phyloP scores from a whole-genome alignment of 768 basidiomycete genomes.

The Russula foetens region DNA sequence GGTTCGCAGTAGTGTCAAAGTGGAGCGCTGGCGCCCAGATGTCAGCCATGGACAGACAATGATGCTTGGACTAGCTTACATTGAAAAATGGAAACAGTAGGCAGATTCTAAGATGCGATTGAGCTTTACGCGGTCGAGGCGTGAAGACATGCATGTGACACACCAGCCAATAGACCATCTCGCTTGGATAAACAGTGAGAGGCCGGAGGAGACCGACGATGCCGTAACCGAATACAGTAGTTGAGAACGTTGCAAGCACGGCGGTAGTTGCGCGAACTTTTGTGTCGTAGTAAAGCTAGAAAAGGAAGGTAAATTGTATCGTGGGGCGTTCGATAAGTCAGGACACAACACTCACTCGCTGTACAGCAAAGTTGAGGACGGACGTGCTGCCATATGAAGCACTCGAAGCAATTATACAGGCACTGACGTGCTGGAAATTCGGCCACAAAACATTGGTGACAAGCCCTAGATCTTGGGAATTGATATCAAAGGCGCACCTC shows the following conservation, averaged over 20 bases:
- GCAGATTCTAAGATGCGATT: conserved; percentile 35
- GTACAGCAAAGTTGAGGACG: conserved; percentile 54
- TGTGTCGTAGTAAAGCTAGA: conserved; percentile 51
- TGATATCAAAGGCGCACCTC: conserved; percentile 34
- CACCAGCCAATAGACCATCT: conserved; percentile 55
- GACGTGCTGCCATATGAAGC: conserved; percentile 46
- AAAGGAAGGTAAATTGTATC: background rate
- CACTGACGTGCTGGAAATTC: conserved; percentile 42
- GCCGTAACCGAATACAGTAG: conserved; percentile 58
- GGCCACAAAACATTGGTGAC: background rate
- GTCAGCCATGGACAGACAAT: conserved; percentile 12
- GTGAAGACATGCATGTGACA: conserved; percentile 17
- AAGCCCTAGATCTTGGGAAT: background rate
- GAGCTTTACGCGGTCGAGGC: background rate
- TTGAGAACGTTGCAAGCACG: conserved; percentile 54
- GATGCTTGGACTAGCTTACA: conserved; percentile 25
- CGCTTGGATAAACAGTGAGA: conserved; percentile 51
- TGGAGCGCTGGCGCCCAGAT: conserved; percentile 39
- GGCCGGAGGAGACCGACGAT: conserved; percentile 52
- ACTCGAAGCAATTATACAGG: conserved; percentile 49
- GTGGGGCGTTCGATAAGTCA: background rate
- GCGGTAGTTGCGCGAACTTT: conserved; percentile 47
- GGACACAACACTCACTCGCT: conserved; percentile 32
- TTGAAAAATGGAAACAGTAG: conserved; percentile 54
- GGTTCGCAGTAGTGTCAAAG: conserved; percentile 36